Evolutionary conservation across 768 basidiomycete species (phyloP).

Genomic region (Lentinula aciculospora): DNA sequence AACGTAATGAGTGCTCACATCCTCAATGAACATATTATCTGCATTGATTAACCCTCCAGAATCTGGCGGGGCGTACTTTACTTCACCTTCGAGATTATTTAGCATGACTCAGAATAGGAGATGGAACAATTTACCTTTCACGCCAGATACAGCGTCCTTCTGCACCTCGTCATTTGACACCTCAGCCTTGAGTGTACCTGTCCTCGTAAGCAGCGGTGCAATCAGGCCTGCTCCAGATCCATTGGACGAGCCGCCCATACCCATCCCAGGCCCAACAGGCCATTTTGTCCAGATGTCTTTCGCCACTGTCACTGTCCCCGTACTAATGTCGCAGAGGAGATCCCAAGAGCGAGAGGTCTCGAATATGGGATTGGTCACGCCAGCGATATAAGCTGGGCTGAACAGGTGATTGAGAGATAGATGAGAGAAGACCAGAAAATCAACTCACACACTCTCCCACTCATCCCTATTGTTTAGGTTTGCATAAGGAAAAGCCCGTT

Average conservation of each 20-base stretch:
- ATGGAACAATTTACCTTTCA: slow-evolving; percentile 40
- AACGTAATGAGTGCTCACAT: slow-evolving; percentile 50
- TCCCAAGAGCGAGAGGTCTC: slow-evolving; percentile 88
- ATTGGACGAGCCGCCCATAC: slow-evolving; percentile 18
- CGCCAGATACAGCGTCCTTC: slow-evolving; percentile 43
- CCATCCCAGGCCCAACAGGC: slow-evolving; percentile 37
- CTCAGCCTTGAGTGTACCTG: slow-evolving; percentile 63
- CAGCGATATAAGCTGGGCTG: slow-evolving; percentile 92
- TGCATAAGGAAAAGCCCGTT: slow-evolving; percentile 92
- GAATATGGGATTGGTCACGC: slow-evolving; percentile 96
- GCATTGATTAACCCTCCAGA: slow-evolving; percentile 32
- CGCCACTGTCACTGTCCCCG: slow-evolving; percentile 80
- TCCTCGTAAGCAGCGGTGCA: slow-evolving; percentile 44
- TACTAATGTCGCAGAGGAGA: slow-evolving; percentile 85
- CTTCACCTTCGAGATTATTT: background rate
- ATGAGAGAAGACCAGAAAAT: background rate
- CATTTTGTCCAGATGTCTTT: slow-evolving; percentile 71
- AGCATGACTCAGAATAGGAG: background rate
- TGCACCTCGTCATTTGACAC: slow-evolving; percentile 63
- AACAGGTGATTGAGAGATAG: background rate
- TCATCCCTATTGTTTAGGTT: slow-evolving; percentile 85
- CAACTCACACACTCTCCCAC: slow-evolving; percentile 79
- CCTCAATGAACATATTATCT: slow-evolving; percentile 90
- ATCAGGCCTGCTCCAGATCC: slow-evolving; percentile 8
- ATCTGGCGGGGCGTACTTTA: slow-evolving; percentile 16